These are phyloP conservation scores for Prosopis cineraria DNA, from an alignment of 306 rosid genomes.

Conservation along the genomic window DNA sequence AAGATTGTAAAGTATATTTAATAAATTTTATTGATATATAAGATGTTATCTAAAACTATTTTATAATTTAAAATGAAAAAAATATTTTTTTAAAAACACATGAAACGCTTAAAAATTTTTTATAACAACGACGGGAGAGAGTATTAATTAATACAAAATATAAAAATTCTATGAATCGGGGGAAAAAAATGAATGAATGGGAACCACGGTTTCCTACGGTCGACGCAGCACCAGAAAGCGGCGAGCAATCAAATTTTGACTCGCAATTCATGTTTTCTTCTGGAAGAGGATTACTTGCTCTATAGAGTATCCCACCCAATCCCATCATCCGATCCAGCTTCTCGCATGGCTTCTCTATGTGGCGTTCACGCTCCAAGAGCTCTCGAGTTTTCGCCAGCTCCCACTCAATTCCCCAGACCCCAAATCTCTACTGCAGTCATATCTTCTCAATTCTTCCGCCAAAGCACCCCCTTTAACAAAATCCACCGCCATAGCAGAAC, in stretches of 20 bases:
- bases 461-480: constrained; percentile 24
- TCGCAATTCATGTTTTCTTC: neutral
- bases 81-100: no score
- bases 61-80: no score
- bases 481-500: constrained; percentile 31
- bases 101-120: no score
- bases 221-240: constrained; percentile 2
- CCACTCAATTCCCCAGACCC: constrained; percentile 34
- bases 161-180: no score
- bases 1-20: no score
- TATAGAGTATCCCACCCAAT: constrained; percentile 6
- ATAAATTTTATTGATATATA: no score
- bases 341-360: constrained; percentile 56
- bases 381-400: constrained; percentile 29
- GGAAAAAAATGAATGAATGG: neutral
- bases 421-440: constrained; percentile 22
- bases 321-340: constrained; percentile 2
- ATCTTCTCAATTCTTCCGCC: constrained; percentile 29
- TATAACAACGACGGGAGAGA: no score
- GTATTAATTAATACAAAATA: no score
- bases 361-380: constrained; percentile 35
- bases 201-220: neutral
- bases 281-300: neutral
- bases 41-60: no score
- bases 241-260: constrained; percentile 10